phyloP scores from a whole-genome alignment of 2,329 filamentous ascomycete genomes.

The Microascus cirrosus region DNA sequence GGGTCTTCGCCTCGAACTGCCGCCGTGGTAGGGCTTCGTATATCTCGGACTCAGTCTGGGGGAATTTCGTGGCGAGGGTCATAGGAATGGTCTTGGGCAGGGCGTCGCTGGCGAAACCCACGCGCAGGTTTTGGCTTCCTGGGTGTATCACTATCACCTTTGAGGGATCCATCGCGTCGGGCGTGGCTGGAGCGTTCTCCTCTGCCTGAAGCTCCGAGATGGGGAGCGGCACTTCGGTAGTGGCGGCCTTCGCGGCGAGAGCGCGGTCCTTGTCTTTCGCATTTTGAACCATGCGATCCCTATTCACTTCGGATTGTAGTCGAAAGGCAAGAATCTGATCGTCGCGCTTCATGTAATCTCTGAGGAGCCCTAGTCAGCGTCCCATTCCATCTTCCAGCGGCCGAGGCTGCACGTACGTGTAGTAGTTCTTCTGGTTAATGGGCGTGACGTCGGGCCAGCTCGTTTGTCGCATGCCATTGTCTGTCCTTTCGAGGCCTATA shows the following conservation, averaged over 20 bases:
- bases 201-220: constrained; percentile 49
- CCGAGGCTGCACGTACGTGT: constrained; percentile 53
- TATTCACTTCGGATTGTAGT: constrained; percentile 75
- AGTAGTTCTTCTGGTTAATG: constrained; percentile 99
- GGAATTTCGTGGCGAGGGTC: constrained; percentile 72
- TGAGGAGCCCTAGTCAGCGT: constrained; percentile 20
- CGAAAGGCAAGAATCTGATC: constrained; percentile 88
- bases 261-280: constrained; percentile 83
- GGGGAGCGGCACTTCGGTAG: constrained; percentile 52
- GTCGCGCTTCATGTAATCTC: constrained; percentile 96
- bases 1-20: constrained; percentile 48
- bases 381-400: neutral
- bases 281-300: constrained; percentile 72
- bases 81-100: constrained; percentile 90
- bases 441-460: constrained; percentile 87
- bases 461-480: constrained; percentile 95
- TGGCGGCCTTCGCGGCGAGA: constrained; percentile 65
- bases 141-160: constrained; percentile 93
- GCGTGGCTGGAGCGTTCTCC: constrained; percentile 40
- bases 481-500: constrained; percentile 82
- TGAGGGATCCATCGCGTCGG: constrained; percentile 56
- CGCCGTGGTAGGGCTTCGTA: constrained; percentile 65
- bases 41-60: constrained; percentile 73
- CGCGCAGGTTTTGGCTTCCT: constrained; percentile 88
- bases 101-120: constrained; percentile 92